Evolutionary conservation across 1,284 basidiomycete species (phyloP), one percentile per base, ranked within the genome.

Genomic region (Sporisorium iseilematis-ciliati): DNA sequence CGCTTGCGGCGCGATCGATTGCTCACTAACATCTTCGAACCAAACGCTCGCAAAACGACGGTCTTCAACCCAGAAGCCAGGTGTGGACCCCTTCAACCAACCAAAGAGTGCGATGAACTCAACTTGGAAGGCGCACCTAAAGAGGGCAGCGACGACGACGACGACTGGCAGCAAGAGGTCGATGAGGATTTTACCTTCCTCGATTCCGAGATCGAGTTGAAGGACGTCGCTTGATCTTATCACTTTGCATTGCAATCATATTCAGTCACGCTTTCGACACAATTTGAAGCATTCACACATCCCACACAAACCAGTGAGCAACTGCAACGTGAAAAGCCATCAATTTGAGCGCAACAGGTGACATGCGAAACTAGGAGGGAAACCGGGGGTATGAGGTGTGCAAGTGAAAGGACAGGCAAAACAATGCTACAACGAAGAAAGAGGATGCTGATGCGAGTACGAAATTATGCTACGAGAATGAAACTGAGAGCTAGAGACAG

Each of bases 101-200:
- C 50, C 18, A 18, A 21, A n/a, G 14, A 50, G 45, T 38, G 33
- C 7, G 55, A 54, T 14, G 55, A 20, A 46, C 20, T 18, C 7
- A 5, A 29, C 25, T 12, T 43, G 38, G 11, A 33, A 41, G 14
- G 46, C 38, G 10, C 25, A n/a, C 41, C 38, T 0, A 12, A 26
- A 11, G 4, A n/a, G n/a, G 40, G n/a, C 33, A 33, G 31, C 29
- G 65, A 64, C 57, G 65, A 73, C 54, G 70, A 72, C 42, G 69
- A 72, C 23, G 69, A 74, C 38, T 74, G 71, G 71, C 60, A 62
- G 7, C 57, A 74, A 35, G 71, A 61, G 23, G 65, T 74, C 45
- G 71, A 74, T 18, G 33, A 68, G 25, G 65, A 68, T 38, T 74
- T 64, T 20, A 73, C 71, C 23, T 74, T 74, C n/a, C 46, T 65